Evolutionary conservation across 179 eudicot genomes (phyloP), one percentile per base, ranked within the genome.

Genomic region (Spergularia azorica): DNA sequence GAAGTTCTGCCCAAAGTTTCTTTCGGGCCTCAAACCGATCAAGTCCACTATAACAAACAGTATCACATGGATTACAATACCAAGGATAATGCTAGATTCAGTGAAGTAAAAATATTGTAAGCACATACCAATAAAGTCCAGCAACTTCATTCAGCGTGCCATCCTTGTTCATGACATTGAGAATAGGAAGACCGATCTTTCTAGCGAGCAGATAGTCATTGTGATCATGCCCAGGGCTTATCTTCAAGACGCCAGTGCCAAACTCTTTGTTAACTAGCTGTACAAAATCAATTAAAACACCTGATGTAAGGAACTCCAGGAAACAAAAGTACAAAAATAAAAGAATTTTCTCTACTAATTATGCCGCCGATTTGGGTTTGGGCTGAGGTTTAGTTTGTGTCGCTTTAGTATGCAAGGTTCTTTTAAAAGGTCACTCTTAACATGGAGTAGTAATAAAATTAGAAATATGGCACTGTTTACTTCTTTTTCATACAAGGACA

Each of bases 161-260:
- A 85, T 95, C 98, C 77, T 93, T 95, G 77, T 95, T 95, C 97
- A 95, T 95, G 26, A 90, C 91, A 86, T 89, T 93, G 39, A 95
- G 95, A 78, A 95, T 93, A 6, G 97, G 98, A 63, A 95, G 96
- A 75, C 98, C 98, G 78, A 89, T 91, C 83, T 95, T 95, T 61
- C 98, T 91, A 77, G 98, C 98, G 67, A 95, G 93, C 72, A 90
- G 88, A 83, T 95, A 95, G 84, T 95, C 98, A 82, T 95, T 95
- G 73, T 95, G 98, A 88, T 95, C 98, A 89, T 95, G 98, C 46
- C 97, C 98, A 78, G 98, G 98, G 86, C 98, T 93, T 83, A 95
- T 93, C 87, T 95, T 95, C 84, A 95, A 79, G 51, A 95, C 98
- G 72, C 98, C 98, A 80, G 98, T 95, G 59, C 98, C 98, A 83